Evolutionary conservation across 2,329 filamentous ascomycete species (phyloP).

Genomic region (Colletotrichum higginsianum): DNA sequence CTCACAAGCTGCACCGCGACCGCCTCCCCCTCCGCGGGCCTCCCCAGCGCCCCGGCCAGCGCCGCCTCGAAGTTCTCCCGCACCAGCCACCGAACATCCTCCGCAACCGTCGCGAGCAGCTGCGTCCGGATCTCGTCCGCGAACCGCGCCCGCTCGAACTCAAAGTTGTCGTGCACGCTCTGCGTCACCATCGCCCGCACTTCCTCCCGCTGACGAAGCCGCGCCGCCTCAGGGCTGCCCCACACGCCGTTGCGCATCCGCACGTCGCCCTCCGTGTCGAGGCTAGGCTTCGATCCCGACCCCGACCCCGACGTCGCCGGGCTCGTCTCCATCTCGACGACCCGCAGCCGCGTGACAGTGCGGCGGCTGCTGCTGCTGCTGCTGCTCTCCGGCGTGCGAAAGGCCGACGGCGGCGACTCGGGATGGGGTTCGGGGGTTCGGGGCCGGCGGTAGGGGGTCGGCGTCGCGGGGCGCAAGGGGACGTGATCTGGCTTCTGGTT

Average conservation of each 20-base stretch:
- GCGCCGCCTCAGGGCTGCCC: not conserved
- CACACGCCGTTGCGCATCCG: conserved; percentile 19
- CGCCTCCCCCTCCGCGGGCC: conserved; percentile 6
- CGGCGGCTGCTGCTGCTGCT: not conserved
- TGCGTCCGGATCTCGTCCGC: conserved; percentile 6
- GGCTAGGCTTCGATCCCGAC: conserved; percentile 5
- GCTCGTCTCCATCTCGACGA: not conserved
- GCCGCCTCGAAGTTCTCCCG: conserved; percentile 6
- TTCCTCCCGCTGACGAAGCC: not conserved
- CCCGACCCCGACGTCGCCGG: not conserved
- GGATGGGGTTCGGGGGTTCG: not conserved
- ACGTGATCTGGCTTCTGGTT: not conserved
- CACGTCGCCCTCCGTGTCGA: conserved; percentile 32
- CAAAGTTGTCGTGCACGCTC: conserved; percentile 19
- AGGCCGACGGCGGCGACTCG: not conserved
- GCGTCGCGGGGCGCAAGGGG: not conserved
- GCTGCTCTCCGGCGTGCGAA: not conserved
- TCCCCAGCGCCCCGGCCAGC: not conserved
- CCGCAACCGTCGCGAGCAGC: conserved; percentile 5
- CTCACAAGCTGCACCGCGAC: conserved; percentile 8
- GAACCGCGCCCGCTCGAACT: conserved; percentile 15
- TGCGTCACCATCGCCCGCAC: not conserved
- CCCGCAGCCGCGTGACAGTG: not conserved
- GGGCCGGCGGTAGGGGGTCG: not conserved
- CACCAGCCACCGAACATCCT: not conserved